Percentiles rank a stretch among this genome's conserved stretches.
phyloP scores from a whole-genome alignment of 2,329 filamentous ascomycete species.

The Botrytis aclada region DNA sequence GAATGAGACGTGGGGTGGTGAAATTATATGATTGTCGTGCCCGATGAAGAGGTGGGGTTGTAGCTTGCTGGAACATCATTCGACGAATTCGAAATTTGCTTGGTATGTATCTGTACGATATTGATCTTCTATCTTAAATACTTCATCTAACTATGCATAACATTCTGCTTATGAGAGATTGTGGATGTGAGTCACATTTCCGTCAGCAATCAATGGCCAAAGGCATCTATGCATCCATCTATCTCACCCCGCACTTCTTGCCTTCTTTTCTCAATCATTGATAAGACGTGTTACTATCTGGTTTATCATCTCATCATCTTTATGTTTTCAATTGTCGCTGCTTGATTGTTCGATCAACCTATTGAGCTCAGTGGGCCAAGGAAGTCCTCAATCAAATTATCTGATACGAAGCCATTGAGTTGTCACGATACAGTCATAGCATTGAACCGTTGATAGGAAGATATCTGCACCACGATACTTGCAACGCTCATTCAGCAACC shows the following conservation, averaged over 20 bases:
- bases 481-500: too few relatives aligned
- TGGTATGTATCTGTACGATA: background rate
- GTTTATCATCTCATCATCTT: background rate
- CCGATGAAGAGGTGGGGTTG: slow-evolving; percentile 8
- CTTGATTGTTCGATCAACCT: background rate
- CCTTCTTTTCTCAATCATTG: background rate
- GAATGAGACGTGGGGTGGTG: slow-evolving; percentile 21
- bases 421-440: background rate
- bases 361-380: background rate
- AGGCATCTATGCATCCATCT: background rate
- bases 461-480: background rate
- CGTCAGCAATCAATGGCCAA: background rate
- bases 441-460: background rate
- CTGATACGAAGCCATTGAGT: background rate
- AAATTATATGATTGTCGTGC: slow-evolving; percentile 19
- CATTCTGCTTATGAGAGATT: background rate
- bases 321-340: background rate
- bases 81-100: background rate
- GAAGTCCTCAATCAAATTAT: background rate
- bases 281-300: background rate
- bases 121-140: background rate
- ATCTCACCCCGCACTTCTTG: background rate
- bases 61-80: background rate
- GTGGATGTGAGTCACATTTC: background rate
- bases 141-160: background rate